phyloP scores from a whole-genome alignment of 2,329 filamentous ascomycete species.

The Bipolaris zeicola region DNA sequence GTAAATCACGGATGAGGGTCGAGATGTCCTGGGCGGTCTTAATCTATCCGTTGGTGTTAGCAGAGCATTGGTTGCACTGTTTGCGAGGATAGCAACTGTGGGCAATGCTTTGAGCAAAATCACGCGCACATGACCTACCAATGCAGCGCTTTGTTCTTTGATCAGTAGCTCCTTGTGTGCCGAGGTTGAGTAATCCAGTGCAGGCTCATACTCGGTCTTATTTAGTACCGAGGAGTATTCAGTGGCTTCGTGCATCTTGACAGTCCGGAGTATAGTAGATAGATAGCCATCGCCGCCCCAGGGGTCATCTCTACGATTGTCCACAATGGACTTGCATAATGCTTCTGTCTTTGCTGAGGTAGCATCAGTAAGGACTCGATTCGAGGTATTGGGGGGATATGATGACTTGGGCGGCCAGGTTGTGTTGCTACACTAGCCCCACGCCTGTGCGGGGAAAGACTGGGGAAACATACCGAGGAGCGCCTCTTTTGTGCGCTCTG shows the following conservation, averaged over 20 bases:
- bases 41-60: constrained; percentile 47
- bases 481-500: constrained; percentile 50
- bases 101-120: neutral
- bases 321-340: constrained; percentile 51
- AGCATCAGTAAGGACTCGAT: neutral
- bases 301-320: constrained; percentile 48
- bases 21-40: constrained; percentile 67
- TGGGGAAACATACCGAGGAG: constrained; percentile 39
- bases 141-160: constrained; percentile 62
- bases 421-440: neutral
- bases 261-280: constrained; percentile 60
- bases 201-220: constrained; percentile 24
- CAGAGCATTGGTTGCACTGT: neutral
- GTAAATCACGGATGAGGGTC: constrained; percentile 64
- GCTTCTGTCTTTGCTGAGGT: constrained; percentile 48
- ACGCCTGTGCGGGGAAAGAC: neutral
- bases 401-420: neutral
- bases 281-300: constrained; percentile 49
- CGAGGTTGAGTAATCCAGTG: constrained; percentile 59
- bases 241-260: constrained; percentile 54
- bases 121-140: constrained; percentile 51
- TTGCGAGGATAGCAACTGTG: neutral
- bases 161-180: constrained; percentile 64
- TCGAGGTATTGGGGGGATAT: neutral
- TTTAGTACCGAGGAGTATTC: constrained; percentile 17